Percentiles rank a stretch among this genome's conserved stretches.
phyloP scores from a whole-genome alignment of 768 basidiomycete genomes.

The Lactarius indigo region DNA sequence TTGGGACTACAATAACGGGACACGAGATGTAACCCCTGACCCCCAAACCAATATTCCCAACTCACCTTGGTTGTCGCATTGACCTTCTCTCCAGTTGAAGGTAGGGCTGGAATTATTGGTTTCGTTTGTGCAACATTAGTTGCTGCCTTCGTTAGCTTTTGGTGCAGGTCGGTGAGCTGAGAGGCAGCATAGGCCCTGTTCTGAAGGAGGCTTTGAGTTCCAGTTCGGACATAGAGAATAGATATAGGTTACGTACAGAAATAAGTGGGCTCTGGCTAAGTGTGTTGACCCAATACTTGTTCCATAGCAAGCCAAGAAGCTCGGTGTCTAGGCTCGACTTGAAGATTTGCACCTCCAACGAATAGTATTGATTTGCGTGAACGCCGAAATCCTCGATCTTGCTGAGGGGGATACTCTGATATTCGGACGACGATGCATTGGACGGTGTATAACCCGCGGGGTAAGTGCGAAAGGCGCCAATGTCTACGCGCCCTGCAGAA shows the following conservation, averaged over 20 bases:
- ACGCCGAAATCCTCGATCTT: conserved; percentile 99
- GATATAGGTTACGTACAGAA: conserved; percentile 52
- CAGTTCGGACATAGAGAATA: neutral
- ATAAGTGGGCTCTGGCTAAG: conserved; percentile 90
- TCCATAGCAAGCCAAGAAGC: conserved; percentile 89
- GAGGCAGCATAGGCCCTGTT: conserved; percentile 93
- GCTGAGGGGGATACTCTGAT: conserved; percentile 92
- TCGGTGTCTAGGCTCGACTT: conserved; percentile 87
- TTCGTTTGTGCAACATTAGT: conserved; percentile 54
- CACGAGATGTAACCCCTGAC: neutral
- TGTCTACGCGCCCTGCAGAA: conserved; percentile 97
- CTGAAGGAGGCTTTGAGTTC: conserved; percentile 40
- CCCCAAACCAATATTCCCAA: neutral
- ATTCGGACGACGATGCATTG: conserved; percentile 64
- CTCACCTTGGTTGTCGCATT: conserved; percentile 46
- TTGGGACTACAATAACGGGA: conserved; percentile 21
- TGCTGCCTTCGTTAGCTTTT: conserved; percentile 80
- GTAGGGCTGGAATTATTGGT: conserved; percentile 43
- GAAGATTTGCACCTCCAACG: conserved; percentile 91
- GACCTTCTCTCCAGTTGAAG: conserved; percentile 48
- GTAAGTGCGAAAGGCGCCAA: conserved; percentile 97
- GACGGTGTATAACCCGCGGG: conserved; percentile 93
- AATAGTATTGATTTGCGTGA: conserved; percentile 95
- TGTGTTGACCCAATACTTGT: conserved; percentile 99
- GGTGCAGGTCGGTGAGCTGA: conserved; percentile 84